Percentiles rank a stretch among this genome's conserved stretches.
phyloP scores from a whole-genome alignment of 2,329 filamentous ascomycete species.

The Onygenales sp. region DNA sequence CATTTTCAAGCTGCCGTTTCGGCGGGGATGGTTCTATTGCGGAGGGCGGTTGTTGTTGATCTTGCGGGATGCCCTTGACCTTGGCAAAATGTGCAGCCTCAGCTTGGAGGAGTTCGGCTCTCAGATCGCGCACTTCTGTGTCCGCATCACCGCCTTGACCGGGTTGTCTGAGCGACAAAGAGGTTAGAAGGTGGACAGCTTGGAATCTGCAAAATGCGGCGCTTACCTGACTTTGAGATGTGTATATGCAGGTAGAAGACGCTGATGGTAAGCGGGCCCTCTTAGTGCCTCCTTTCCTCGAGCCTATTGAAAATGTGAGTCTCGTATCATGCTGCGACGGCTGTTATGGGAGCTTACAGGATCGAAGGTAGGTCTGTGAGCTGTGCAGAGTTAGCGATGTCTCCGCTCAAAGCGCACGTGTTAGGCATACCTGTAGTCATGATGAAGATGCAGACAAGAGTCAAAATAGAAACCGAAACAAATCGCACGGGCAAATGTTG shows the following conservation, averaged over 20 bases:
- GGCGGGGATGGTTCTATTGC: constrained; percentile 31
- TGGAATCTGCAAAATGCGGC: not conserved
- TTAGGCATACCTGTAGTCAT: constrained; percentile 34
- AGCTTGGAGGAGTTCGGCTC: constrained; percentile 79
- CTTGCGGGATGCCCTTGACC: constrained; percentile 56
- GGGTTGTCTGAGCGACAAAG: constrained; percentile 48
- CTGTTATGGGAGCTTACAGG: constrained; percentile 47
- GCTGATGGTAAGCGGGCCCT: constrained; percentile 91
- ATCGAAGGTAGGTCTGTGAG: constrained; percentile 87
- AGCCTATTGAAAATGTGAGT: constrained; percentile 47
- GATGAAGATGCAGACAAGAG: constrained; percentile 9
- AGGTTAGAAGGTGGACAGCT: not conserved
- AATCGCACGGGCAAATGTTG: not conserved
- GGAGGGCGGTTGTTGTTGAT: constrained; percentile 16
- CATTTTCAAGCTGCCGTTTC: constrained; percentile 57
- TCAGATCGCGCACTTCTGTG: constrained; percentile 62
- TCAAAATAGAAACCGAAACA: not conserved
- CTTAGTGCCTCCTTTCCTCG: constrained; percentile 90
- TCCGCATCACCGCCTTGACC: constrained; percentile 83
- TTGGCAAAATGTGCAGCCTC: constrained; percentile 84
- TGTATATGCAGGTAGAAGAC: constrained; percentile 86
- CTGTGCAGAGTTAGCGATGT: constrained; percentile 28
- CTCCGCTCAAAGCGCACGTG: not conserved
- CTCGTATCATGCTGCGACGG: constrained; percentile 16
- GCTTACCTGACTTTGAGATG: constrained; percentile 74